These are phyloP conservation scores for Colletotrichum karsti DNA, from an alignment of 2,329 filamentous ascomycete genomes.

Conservation along the genomic window DNA sequence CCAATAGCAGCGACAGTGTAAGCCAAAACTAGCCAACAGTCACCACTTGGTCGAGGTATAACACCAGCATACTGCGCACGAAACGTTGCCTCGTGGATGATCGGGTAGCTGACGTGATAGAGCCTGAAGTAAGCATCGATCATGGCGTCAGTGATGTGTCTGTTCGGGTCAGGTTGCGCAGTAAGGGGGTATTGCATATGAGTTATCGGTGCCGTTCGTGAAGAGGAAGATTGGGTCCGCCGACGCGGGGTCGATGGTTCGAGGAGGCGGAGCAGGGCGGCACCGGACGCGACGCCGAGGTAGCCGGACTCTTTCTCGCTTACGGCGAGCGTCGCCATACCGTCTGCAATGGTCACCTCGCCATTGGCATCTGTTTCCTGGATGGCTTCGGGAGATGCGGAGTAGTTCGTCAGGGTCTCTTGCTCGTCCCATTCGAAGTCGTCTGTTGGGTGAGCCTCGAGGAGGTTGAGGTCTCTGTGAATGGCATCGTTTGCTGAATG, in stretches of 20 bases:
- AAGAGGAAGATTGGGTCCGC: conserved; percentile 31
- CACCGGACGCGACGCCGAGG: conserved; percentile 54
- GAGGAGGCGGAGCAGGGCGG: conserved; percentile 49
- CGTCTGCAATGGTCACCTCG: conserved; percentile 38
- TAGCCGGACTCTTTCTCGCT: conserved; percentile 50
- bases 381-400: conserved; percentile 33
- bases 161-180: conserved; percentile 42
- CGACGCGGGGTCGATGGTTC: conserved; percentile 38
- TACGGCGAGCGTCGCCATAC: conserved; percentile 47
- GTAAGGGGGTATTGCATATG: conserved; percentile 26
- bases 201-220: conserved; percentile 13
- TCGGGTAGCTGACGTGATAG: conserved; percentile 23
- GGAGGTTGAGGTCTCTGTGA: conserved; percentile 25
- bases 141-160: conserved; percentile 40
- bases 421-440: conserved; percentile 49
- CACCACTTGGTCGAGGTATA: conserved; percentile 40
- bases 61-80: conserved; percentile 31
- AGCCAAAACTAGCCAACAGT: conserved; percentile 40
- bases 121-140: conserved; percentile 32
- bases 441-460: conserved; percentile 43
- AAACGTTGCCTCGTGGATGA: conserved; percentile 19
- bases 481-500: neutral
- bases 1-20: conserved; percentile 30
- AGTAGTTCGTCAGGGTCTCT: conserved; percentile 36
- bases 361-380: conserved; percentile 33